A percentile compares a stretch with the other conserved stretches of the same genome.
phyloP scores from a whole-genome alignment of 768 basidiomycete species.

The Mycena crocata region DNA sequence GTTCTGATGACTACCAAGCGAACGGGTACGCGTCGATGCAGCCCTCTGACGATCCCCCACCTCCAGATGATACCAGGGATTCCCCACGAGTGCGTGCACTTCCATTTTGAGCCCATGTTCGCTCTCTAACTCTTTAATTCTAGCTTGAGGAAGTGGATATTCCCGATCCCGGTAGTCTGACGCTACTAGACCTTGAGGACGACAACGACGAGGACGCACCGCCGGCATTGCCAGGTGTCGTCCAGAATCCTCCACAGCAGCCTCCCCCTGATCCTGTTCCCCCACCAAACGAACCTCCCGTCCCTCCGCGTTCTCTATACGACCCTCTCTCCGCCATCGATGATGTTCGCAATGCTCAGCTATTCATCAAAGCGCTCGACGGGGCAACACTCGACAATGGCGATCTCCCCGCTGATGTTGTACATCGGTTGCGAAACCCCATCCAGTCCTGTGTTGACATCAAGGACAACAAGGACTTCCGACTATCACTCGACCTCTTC shows the following conservation, averaged over 20 bases:
- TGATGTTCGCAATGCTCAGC: background rate
- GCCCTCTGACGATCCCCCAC: too few relatives aligned
- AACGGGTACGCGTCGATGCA: too few relatives aligned
- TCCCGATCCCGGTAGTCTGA: background rate
- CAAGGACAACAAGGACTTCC: conserved; percentile 1
- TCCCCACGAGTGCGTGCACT: too few relatives aligned
- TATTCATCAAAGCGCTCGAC: conserved; percentile 10
- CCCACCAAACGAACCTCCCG: background rate
- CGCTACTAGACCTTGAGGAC: too few relatives aligned
- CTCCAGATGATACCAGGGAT: too few relatives aligned
- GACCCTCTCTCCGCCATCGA: background rate
- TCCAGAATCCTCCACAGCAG: background rate
- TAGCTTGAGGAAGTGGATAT: background rate
- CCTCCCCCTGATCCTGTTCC: background rate
- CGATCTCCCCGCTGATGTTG: background rate
- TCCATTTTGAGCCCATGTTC: too few relatives aligned
- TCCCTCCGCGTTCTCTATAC: background rate
- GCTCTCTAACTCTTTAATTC: background rate
- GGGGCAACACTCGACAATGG: conserved; percentile 4
- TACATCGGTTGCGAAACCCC: background rate
- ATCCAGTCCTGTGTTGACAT: conserved; percentile 4
- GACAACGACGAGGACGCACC: too few relatives aligned
- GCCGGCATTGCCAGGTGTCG: background rate
- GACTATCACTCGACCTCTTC: conserved; percentile 39
- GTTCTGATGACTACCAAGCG: too few relatives aligned